Percentiles rank a stretch among this genome's conserved stretches.
These are phyloP conservation scores for Hylodesmum podocarpum DNA, from an alignment of 306 rosid species.

Conservation along the genomic window DNA sequence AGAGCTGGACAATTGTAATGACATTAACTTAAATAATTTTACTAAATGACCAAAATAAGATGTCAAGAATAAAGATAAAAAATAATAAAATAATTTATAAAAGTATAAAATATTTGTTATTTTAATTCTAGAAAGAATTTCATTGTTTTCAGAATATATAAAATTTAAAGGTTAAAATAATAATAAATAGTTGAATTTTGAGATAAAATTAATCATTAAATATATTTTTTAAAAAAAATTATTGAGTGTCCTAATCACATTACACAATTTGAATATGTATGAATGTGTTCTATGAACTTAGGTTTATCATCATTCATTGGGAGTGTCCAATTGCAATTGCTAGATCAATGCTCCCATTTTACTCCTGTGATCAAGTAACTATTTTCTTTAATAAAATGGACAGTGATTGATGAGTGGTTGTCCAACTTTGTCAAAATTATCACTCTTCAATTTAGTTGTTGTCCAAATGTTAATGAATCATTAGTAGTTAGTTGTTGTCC, in stretches of 20 bases:
- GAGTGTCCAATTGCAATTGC: background rate
- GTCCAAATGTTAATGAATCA: background rate
- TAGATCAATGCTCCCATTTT: too few species aligned
- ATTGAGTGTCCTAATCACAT: too few species aligned
- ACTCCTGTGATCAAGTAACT: background rate
- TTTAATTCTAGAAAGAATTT: too few species aligned
- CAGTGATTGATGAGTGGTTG: background rate
- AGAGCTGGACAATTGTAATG: background rate
- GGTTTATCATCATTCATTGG: too few species aligned
- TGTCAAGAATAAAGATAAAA: too few species aligned
- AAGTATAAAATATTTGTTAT: too few species aligned
- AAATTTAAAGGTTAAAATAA: too few species aligned
- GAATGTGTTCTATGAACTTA: background rate
- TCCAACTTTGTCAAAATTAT: background rate
- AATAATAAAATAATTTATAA: too few species aligned
- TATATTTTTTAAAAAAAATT: too few species aligned
- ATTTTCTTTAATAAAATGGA: background rate
- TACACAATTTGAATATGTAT: background rate
- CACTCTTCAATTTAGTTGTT: background rate
- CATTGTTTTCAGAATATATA: too few species aligned
- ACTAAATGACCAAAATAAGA: background rate
- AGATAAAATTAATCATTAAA: background rate
- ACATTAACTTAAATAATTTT: background rate
- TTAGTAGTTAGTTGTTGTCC: background rate
- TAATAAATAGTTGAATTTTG: too few species aligned